A percentile compares a stretch with the other conserved stretches of the same genome.
phyloP scores from a whole-genome alignment of 2,329 filamentous ascomycete genomes.

The Lachnum nothofagi region DNA sequence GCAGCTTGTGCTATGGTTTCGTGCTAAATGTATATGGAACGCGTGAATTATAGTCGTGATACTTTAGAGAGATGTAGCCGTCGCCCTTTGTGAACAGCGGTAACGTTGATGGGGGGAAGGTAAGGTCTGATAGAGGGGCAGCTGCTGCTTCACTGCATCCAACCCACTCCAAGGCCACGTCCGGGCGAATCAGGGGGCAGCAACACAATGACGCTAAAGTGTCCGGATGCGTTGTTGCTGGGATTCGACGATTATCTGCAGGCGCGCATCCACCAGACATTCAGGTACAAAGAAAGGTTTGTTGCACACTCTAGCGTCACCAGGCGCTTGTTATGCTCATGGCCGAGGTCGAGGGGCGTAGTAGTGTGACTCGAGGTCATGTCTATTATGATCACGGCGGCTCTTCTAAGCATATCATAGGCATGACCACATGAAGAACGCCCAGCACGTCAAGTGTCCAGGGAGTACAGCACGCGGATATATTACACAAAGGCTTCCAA shows the following conservation, averaged over 20 bases:
- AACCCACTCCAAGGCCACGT: no score
- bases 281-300: not conserved
- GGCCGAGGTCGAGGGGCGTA: not conserved
- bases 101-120: constrained; percentile 5
- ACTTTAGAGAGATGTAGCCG: not conserved
- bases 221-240: no score
- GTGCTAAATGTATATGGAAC: not conserved
- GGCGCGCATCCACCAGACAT: not conserved
- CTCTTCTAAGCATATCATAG: not conserved
- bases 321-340: not conserved
- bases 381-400: not conserved
- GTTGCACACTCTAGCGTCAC: not conserved
- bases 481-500: not conserved
- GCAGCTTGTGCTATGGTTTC: not conserved
- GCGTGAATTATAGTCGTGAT: not conserved
- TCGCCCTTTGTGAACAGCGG: constrained; percentile 7
- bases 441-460: not conserved
- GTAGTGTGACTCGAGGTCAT: not conserved
- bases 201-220: no score
- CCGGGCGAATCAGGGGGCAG: no score
- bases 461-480: not conserved
- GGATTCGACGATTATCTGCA: constrained; percentile 5
- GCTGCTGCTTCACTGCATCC: no score
- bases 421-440: not conserved
- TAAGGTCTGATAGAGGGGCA: constrained; percentile 1